Evolutionary conservation across 176 grass and related monocot genomes (phyloP), one percentile per base, ranked within the genome.

Genomic region (Oryza glumipatula): DNA sequence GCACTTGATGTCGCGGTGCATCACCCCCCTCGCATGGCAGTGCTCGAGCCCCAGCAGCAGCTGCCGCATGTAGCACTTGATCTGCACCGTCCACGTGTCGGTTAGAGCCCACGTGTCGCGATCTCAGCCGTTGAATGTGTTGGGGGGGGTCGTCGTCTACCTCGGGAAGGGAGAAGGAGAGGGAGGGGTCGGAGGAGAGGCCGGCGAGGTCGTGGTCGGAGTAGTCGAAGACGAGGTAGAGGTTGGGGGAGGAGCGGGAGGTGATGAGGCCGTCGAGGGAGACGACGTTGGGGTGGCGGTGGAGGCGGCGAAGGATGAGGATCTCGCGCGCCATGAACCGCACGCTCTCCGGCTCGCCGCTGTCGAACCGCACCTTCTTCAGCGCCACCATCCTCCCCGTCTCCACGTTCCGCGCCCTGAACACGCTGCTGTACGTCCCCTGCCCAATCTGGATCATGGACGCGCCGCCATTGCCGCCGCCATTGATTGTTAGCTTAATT

Each of bases 1-100:
- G 80, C 97, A 99, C 82, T 99, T 99, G 67, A 99, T 89, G 75
- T 99, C 97, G 10, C 94, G 81, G 88, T 99, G 97, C 90, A 99
- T 99, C 56, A 99, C 84, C 45, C 96, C 88, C 3, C 82, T 66
- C 15, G 79, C 83, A 84, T 99, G 97, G 73, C 96, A 99, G 73
- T 99, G 97, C 54, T 94, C 89, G 38, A 99, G 83, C 32, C 96
- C 97, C 19, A 79, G 84, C 47, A 99, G 88, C 33, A 99, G 72
- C 86, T 99, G 97, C 70, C 77, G 32, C 97, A 99, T 99, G 88
- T 92, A 96, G 73, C 97, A 99, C 72, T 96, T 99, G 82, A 99
- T 86, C 96, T 97, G 74, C 76, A 88, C 21, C 21, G 30, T 11
- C 52, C 80, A 41, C 8, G 70, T 39, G 4, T 35, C 2, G 6